Evolutionary conservation across 2,329 filamentous ascomycete species (phyloP), one percentile per base, ranked within the genome.

Genomic region (Botrytis hyacinthi): DNA sequence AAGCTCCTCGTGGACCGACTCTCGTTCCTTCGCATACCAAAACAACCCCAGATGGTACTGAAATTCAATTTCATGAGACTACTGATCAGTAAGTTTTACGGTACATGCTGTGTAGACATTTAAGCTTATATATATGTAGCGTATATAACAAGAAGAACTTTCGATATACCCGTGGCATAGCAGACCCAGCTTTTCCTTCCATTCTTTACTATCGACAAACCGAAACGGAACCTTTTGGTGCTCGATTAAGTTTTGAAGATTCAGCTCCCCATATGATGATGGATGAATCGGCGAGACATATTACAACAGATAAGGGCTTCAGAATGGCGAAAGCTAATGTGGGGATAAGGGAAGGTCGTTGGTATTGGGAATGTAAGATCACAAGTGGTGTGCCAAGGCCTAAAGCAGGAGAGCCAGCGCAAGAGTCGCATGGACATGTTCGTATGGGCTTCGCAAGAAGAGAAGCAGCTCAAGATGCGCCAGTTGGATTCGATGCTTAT

Each of bases 311-410:
- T 77, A 97, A 97, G 82, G 95, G 96, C 14, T 98, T 96, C 87
- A 89, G 97, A 74, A 96, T 95, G 86, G 92, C 93, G 3, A 90
- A 95, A 57, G 94, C 93, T 20, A 99, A 99, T 79, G 92, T 98
- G 0, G 94, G 93, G 37, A 93, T 95, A 7, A 87, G 96, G 63
- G 93, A 98, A 82, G 96, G 96, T 0, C 89, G 93, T 46, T 94
- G 93, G 86, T 99, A 97, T 82, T 99, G 94, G 86, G 96, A 99
- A 83, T 94, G 95, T 82, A 95, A 93, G 80, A 90, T 99, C 71
- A 91, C 95, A 16, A 90, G 91, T 76, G 96, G 96, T 51, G 90
- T 93, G 60, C 85, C 88, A 4, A 82, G 83, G 68, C 74, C 76
- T 62, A 79, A 77, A 73, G 73, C 73, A 70, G 75, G 75, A 62